Conservation (phyloP, 2,329 filamentous ascomycete genomes). For the Pseudovirgaria hyperparasitica region DNA sequence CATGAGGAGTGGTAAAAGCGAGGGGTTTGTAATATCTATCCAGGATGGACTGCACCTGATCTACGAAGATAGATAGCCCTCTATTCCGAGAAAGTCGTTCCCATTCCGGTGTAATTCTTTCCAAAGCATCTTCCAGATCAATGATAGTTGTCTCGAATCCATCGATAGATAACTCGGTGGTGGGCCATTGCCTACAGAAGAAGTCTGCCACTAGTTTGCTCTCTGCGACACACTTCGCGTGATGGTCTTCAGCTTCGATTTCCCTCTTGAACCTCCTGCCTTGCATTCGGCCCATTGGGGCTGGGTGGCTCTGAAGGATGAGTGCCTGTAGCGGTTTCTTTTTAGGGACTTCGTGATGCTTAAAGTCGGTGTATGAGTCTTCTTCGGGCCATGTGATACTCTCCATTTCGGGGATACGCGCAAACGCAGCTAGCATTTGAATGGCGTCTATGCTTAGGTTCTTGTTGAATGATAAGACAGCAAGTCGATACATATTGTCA, state of each 20-base stretch:
- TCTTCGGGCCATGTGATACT: constrained; percentile 19
- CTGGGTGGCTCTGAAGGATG: constrained; percentile 11
- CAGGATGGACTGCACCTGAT: constrained; percentile 29
- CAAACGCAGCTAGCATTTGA: constrained; percentile 30
- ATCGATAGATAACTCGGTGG: constrained; percentile 16
- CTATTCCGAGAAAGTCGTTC: constrained; percentile 31
- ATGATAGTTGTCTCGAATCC: constrained; percentile 18
- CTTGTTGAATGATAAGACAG: constrained; percentile 25
- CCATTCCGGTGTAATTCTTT: constrained; percentile 34
- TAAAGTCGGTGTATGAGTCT: constrained; percentile 20
- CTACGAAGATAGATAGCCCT: constrained; percentile 30
- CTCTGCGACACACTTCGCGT: constrained; percentile 19
- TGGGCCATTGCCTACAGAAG: constrained; percentile 19
- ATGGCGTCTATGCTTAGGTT: constrained; percentile 24
- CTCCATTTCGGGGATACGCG: constrained; percentile 24
- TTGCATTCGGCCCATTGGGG: background rate
- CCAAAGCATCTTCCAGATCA: constrained; percentile 24
- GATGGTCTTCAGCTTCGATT: constrained; percentile 8
- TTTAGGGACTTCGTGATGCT: constrained; percentile 16
- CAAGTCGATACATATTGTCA: constrained; percentile 30
- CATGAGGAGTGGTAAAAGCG: no score
- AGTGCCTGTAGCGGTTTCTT: constrained; percentile 18
- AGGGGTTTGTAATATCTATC: no score
- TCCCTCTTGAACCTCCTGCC: constrained; percentile 1
- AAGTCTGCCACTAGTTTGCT: constrained; percentile 21